Conservation (phyloP, 2,329 filamentous ascomycete genomes). For the Trichoderma polysporum region DNA sequence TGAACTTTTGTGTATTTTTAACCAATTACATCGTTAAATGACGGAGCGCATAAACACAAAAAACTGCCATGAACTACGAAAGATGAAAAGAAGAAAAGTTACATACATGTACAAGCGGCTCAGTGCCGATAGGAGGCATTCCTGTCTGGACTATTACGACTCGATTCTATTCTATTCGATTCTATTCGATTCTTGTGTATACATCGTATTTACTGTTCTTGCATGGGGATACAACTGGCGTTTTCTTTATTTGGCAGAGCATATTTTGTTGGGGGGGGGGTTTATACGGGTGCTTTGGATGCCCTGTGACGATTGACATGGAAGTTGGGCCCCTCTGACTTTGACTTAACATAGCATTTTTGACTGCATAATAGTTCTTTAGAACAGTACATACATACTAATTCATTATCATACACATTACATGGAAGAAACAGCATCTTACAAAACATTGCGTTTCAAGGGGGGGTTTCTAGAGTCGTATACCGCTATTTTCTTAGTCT, state of each 20-base stretch:
- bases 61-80: neutral
- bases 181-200: constrained; percentile 8
- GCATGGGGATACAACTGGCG: constrained; percentile 1
- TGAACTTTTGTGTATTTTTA: neutral
- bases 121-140: neutral
- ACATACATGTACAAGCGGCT: constrained; percentile 1
- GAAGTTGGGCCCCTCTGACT: neutral
- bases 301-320: neutral
- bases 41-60: neutral
- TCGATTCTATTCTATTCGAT: neutral
- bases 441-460: neutral
- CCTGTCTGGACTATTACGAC: neutral
- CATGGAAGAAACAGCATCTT: neutral
- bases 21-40: neutral
- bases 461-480: neutral
- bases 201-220: neutral
- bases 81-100: neutral
- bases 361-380: neutral
- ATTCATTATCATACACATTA: neutral
- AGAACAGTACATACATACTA: neutral
- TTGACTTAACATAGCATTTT: neutral
- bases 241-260: neutral
- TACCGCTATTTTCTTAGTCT: too few species aligned
- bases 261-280: too few species aligned
- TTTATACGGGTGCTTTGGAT: too few species aligned